Conservation (phyloP, 805 yeast species). For the Myxozyma udenii region DNA sequence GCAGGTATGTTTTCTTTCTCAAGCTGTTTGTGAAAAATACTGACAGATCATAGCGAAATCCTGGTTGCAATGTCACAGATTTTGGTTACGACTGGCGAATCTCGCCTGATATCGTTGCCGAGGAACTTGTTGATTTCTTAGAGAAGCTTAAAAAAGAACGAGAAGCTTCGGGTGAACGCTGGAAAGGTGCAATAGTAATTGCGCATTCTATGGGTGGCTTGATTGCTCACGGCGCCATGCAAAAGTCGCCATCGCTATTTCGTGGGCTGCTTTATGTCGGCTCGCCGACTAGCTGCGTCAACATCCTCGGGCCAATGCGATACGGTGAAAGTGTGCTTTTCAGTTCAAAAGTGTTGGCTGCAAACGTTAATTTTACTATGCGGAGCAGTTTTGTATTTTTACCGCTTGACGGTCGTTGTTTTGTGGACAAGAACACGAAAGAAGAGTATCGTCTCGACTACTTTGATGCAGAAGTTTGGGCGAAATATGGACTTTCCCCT, state of each 20-base stretch:
- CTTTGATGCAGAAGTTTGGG: constrained; percentile 80
- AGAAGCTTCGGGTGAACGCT: constrained; percentile 37
- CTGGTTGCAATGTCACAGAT: constrained; percentile 60
- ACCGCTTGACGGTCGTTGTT: constrained; percentile 72
- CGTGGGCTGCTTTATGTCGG: constrained; percentile 81
- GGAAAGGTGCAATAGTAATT: constrained; percentile 63
- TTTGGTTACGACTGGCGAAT: constrained; percentile 96
- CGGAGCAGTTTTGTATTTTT: constrained; percentile 76
- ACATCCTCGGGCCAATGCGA: constrained; percentile 80
- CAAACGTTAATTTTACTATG: constrained; percentile 84
- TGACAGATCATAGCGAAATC: constrained; percentile 2
- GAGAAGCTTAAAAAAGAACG: constrained; percentile 43
- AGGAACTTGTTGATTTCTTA: constrained; percentile 52
- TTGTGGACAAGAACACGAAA: constrained; percentile 54
- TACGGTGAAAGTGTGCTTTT: constrained; percentile 77
- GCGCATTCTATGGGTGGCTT: constrained; percentile 97
- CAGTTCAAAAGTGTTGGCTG: constrained; percentile 69
- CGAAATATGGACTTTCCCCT: constrained; percentile 69
- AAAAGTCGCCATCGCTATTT: constrained; percentile 61
- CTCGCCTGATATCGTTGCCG: constrained; percentile 55
- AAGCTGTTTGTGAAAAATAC: neutral
- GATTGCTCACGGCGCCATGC: constrained; percentile 75
- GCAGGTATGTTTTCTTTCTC: constrained; percentile 5
- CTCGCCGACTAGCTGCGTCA: constrained; percentile 77
- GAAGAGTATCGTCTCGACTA: constrained; percentile 60